phyloP scores from a whole-genome alignment of 2,329 filamentous ascomycete genomes.

The Xylariaceae sp. region DNA sequence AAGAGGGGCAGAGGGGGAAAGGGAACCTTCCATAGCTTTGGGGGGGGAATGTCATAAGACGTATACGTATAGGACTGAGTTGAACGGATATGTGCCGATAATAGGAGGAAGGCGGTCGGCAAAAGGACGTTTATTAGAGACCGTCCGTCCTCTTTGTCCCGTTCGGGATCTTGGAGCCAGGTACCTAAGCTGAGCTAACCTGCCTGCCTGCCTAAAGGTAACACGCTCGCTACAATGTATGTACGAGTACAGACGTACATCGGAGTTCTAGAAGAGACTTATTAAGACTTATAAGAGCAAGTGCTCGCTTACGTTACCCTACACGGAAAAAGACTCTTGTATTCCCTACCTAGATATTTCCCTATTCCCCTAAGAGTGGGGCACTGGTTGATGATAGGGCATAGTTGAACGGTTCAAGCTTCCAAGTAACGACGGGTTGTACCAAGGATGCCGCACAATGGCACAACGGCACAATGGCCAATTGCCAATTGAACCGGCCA shows the following conservation, averaged over 20 bases:
- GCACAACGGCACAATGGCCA: no score
- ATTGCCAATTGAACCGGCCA: conserved; percentile 23
- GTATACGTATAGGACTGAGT: no score
- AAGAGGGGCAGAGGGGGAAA: no score
- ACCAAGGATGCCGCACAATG: no score
- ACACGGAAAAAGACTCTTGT: background rate
- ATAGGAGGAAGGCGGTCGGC: conserved; percentile 17
- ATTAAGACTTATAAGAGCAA: background rate
- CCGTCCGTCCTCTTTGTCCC: conserved; percentile 3
- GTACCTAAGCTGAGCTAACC: no score
- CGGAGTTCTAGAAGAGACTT: background rate
- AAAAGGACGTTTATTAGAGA: conserved; percentile 1
- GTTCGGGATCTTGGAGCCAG: background rate
- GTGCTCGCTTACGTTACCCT: background rate
- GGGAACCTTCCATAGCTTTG: no score
- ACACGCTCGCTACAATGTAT: no score
- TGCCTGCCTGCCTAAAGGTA: no score
- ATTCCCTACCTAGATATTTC: no score
- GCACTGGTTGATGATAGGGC: background rate
- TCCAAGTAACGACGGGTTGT: background rate
- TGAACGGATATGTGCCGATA: no score
- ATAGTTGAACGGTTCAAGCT: background rate
- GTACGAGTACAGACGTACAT: no score
- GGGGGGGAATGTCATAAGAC: conserved; percentile 13
- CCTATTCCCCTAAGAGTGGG: background rate